Evolutionary conservation across 768 basidiomycete species (phyloP).

Genomic region (Chiua virens): DNA sequence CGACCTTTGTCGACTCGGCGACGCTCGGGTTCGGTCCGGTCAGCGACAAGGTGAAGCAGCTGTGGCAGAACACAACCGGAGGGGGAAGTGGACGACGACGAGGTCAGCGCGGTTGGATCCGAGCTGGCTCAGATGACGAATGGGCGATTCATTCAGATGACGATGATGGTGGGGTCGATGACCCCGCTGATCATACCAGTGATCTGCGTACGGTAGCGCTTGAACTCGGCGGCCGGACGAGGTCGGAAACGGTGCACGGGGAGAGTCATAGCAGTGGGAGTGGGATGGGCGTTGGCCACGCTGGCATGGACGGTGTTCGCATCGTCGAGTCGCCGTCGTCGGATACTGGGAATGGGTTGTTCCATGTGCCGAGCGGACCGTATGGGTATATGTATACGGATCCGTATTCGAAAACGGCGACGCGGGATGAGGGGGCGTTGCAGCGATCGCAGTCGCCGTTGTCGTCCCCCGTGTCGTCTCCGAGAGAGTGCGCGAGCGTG

Average conservation of each 20-base stretch:
- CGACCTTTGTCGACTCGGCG: too few species aligned
- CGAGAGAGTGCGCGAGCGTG: conserved; percentile 20
- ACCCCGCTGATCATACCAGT: not conserved
- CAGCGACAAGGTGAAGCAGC: conserved; percentile 24
- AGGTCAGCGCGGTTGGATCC: conserved; percentile 49
- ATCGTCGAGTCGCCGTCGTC: conserved; percentile 29
- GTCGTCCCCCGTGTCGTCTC: conserved; percentile 19
- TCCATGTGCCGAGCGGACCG: not conserved
- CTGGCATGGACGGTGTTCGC: conserved; percentile 2
- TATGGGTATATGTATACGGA: conserved; percentile 18
- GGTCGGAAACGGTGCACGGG: not conserved
- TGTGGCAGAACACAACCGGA: conserved; percentile 23
- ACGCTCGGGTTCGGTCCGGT: conserved; percentile 20
- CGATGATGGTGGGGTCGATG: conserved; percentile 3
- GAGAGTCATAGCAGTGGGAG: not conserved
- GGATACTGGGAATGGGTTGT: conserved; percentile 17
- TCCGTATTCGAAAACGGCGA: conserved; percentile 19
- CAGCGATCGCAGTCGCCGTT: conserved; percentile 32
- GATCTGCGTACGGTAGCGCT: not conserved
- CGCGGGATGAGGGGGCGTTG: not conserved
- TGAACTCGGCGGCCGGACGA: not conserved
- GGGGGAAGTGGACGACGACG: conserved; percentile 15
- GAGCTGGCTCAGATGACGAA: conserved; percentile 48
- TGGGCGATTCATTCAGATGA: conserved; percentile 39
- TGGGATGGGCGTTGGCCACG: not conserved